Evolutionary conservation across 108 stramenopile species (phyloP).

Genomic region (Cylindrotheca closterium): DNA sequence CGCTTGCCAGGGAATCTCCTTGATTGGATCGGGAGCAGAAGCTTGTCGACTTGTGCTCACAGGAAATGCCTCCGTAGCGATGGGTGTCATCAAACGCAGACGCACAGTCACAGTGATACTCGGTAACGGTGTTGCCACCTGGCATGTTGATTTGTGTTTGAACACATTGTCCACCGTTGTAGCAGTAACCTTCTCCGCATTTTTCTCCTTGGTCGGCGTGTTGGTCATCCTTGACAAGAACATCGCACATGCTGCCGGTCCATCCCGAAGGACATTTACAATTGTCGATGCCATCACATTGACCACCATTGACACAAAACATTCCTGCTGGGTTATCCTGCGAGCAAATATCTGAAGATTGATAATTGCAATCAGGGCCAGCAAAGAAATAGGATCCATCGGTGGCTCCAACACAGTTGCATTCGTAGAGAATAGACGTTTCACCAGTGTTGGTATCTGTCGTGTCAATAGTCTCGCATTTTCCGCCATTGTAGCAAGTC

Average conservation of each 20-base stretch:
- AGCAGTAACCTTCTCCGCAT: neutral
- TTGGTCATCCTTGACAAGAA: conserved; percentile 1
- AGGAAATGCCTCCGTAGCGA: conserved; percentile 23
- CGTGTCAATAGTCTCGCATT: conserved; percentile 3
- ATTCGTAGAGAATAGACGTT: conserved; percentile 1
- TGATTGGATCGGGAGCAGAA: conserved; percentile 4
- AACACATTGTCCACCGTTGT: conserved; percentile 27
- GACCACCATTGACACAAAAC: conserved; percentile 34
- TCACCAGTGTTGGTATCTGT: neutral
- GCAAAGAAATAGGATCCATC: conserved; percentile 14
- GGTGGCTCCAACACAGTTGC: conserved; percentile 29
- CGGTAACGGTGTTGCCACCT: neutral
- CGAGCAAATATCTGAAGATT: conserved; percentile 18
- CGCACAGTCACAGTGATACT: conserved; percentile 23
- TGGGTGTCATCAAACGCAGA: conserved; percentile 21
- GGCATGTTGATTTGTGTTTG: neutral
- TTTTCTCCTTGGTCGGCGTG: neutral
- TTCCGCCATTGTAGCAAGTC: conserved; percentile 21
- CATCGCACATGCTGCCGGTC: conserved; percentile 23
- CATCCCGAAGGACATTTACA: conserved; percentile 23
- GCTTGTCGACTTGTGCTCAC: conserved; percentile 26
- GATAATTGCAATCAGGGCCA: conserved; percentile 29
- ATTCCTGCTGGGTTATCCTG: neutral
- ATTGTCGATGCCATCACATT: conserved; percentile 4
- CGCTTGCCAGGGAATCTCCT: conserved; percentile 1